Evolutionary conservation across 2,329 filamentous ascomycete species (phyloP).

Genomic region (Acephala macrosclerotiorum): DNA sequence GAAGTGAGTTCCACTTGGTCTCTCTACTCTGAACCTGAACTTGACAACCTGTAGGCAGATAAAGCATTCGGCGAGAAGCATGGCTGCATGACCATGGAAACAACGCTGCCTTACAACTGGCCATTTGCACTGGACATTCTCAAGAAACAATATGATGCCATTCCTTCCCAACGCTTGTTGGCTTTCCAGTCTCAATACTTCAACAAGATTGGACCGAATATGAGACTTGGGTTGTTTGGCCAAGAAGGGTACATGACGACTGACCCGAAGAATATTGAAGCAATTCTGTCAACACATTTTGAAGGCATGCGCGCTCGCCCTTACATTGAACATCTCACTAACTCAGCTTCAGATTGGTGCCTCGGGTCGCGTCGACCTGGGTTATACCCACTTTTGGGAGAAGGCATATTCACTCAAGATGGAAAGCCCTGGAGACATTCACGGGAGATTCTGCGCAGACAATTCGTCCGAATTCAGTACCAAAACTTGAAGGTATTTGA

Average conservation of each 20-base stretch:
- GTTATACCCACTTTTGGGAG: slow-evolving; percentile 3
- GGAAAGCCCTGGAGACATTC: slow-evolving; percentile 8
- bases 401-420: slow-evolving; percentile 10
- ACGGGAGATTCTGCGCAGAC: neutral
- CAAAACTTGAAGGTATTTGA: slow-evolving; percentile 3
- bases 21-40: neutral
- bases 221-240: neutral
- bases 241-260: neutral
- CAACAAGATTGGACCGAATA: neutral
- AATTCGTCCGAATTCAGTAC: slow-evolving; percentile 9
- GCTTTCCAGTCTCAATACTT: slow-evolving; percentile 8
- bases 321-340: neutral
- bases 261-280: neutral
- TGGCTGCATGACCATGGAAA: too few relatives aligned
- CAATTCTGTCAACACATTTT: slow-evolving; percentile 4
- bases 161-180: neutral
- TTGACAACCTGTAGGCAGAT: too few relatives aligned
- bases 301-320: neutral
- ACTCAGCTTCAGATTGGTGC: neutral
- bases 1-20: neutral
- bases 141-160: slow-evolving; percentile 3
- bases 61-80: too few relatives aligned
- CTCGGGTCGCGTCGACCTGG: slow-evolving; percentile 1
- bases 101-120: neutral
- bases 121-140: neutral